Conservation (phyloP, 192 early-diverging fungal genomes). For the Blastocladiella britannica region DNA sequence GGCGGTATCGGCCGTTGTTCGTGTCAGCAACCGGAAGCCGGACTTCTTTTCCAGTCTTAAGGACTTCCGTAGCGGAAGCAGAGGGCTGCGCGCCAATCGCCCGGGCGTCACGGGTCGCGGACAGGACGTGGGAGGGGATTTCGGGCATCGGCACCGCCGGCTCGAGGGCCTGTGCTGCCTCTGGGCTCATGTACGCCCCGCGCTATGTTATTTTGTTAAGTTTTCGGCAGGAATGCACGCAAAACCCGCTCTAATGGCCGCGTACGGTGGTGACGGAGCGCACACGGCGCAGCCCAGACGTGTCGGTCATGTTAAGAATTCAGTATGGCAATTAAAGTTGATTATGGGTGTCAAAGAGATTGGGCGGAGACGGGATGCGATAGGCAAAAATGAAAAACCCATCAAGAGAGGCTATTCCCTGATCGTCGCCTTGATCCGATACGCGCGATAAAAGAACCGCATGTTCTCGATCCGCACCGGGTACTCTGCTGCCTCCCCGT, state of each 20-base stretch:
- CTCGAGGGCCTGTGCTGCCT: neutral
- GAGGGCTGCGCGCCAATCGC: neutral
- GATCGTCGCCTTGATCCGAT: conserved; percentile 18
- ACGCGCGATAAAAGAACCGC: conserved; percentile 75
- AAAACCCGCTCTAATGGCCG: neutral
- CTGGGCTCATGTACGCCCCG: neutral
- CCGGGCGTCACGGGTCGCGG: neutral
- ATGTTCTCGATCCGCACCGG: conserved; percentile 70
- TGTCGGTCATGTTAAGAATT: too few species aligned
- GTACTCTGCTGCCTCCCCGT: conserved; percentile 45
- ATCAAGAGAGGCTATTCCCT: too few species aligned
- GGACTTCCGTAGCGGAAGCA: neutral
- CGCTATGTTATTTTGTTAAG: too few species aligned
- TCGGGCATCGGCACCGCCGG: neutral
- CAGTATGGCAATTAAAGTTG: too few species aligned
- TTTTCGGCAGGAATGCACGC: too few species aligned
- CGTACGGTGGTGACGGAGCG: neutral
- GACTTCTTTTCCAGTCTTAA: too few species aligned
- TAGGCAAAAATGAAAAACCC: too few species aligned
- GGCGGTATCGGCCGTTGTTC: neutral
- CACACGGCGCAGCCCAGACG: neutral
- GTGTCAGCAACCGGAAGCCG: neutral
- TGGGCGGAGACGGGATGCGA: too few species aligned
- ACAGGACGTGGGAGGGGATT: neutral
- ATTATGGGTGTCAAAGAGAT: too few species aligned